Base-by-base conservation (phyloP, 2,329 filamentous ascomycete genomes). In the Fulvia fulva region DNA sequence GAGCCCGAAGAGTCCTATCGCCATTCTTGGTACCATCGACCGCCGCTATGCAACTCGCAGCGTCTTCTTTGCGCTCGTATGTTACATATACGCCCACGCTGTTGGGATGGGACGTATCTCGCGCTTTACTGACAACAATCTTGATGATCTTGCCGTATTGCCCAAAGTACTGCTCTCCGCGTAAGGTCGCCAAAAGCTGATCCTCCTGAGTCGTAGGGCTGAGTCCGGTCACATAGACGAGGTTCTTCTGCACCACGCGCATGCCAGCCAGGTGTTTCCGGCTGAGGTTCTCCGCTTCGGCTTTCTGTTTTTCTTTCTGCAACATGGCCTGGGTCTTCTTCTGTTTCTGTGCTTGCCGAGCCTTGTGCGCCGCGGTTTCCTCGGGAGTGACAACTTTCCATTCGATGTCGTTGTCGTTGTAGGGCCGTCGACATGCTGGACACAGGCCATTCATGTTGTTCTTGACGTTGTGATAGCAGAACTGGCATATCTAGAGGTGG, bases 391-490 rank as follows among this genome's bases (percentile, higher is more conserved):
- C 90, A 57, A 94, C 88, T 76, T 96, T 96, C 84, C 91, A 99
- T 76, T 97, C 86, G 73, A 99, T 97, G 28, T 91, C 95, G 74
- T 93, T 93, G 67, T 99, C 95, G 74, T 97, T 91, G 75, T 99
- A 99, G 5, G 91, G 88, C 73, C 94, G 84, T 76, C 94, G 86
- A 74, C 94, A 99, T 66, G 96, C 96, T n/a, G 94, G 94, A 75
- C 94, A 99, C 58, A 97, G 83, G 34, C 93, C 92, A 73, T 97
- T 97, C 83, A 96, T 91, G 69, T 97, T 97, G 68, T 89, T 96
- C 78, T 95, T 96, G 74, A 99, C 95, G 74, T 97, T 99, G 78
- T 99, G 97, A 80, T 93, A 99, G 78, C 94, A 99, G 77, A 99
- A 99, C 80, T 99, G 95, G 77, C 94, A 99, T 74, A 99, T 93